Conservation (phyloP, 768 basidiomycete genomes). For the Russula foetens region DNA sequence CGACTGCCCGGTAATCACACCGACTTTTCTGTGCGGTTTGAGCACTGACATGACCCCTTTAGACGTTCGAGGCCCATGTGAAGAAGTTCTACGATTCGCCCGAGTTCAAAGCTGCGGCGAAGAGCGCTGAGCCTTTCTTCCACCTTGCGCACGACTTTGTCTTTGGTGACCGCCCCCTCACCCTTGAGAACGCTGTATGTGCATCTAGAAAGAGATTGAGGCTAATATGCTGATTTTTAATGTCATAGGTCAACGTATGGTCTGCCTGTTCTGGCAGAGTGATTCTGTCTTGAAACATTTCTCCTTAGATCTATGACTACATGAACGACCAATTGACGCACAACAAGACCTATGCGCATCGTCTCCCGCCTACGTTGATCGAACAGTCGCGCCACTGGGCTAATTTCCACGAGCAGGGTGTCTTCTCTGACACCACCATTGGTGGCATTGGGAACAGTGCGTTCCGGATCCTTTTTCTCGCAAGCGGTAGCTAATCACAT, state of each 20-base stretch:
- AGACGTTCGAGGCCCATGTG: slow-evolving; percentile 63
- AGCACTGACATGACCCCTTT: not conserved
- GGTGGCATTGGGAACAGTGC: slow-evolving; percentile 71
- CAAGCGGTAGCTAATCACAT: not conserved
- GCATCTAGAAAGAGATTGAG: not conserved
- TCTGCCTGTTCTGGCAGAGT: not conserved
- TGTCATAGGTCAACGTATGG: slow-evolving; percentile 66
- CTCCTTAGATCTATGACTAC: slow-evolving; percentile 61
- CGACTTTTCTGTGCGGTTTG: not conserved
- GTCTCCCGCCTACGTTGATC: slow-evolving; percentile 69
- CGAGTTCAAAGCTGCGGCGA: slow-evolving; percentile 54
- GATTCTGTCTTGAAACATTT: not conserved
- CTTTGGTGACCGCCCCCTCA: slow-evolving; percentile 51
- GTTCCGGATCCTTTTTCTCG: slow-evolving; percentile 25
- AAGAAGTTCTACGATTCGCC: slow-evolving; percentile 50
- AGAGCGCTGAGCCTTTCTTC: slow-evolving; percentile 60
- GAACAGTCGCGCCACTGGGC: slow-evolving; percentile 70
- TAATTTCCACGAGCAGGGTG: slow-evolving; percentile 68
- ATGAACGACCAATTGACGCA: slow-evolving; percentile 68
- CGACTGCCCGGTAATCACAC: slow-evolving; percentile 40
- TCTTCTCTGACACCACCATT: slow-evolving; percentile 59
- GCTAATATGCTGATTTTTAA: slow-evolving; percentile 17
- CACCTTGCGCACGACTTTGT: slow-evolving; percentile 57
- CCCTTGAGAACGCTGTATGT: slow-evolving; percentile 62
- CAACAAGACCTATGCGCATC: slow-evolving; percentile 75